A percentile compares a stretch with the other conserved stretches of the same genome.
Evolutionary conservation across 192 early-diverging fungal genomes (phyloP).

Genomic region (Dissophora ornata): DNA sequence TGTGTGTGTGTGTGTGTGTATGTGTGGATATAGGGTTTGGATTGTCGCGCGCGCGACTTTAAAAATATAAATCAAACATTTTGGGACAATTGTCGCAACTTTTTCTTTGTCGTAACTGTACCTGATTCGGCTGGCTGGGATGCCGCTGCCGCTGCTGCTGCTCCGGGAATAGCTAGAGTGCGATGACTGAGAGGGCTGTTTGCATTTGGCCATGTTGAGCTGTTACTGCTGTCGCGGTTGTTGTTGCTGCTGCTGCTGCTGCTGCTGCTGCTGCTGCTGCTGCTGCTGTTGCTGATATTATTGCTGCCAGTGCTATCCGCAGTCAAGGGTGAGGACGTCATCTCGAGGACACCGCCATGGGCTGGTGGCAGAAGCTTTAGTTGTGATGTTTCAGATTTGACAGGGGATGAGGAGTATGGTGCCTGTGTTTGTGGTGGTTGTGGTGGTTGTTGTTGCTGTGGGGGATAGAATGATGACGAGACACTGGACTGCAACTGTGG

Average conservation of each 20-base stretch:
- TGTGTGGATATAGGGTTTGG: too few relatives aligned
- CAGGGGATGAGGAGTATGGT: conserved; percentile 4
- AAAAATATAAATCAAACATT: too few relatives aligned
- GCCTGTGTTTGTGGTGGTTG: conserved; percentile 2
- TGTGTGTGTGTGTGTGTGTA: too few relatives aligned
- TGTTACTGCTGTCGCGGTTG: conserved; percentile 1
- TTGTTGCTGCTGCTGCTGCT: not conserved
- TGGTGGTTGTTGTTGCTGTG: not conserved
- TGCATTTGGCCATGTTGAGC: conserved; percentile 6
- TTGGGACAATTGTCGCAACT: conserved; percentile 8
- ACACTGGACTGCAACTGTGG: not conserved
- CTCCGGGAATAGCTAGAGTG: conserved; percentile 8
- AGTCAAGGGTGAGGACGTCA: not conserved
- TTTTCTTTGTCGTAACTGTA: not conserved
- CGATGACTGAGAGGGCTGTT: conserved; percentile 9
- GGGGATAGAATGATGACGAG: too few relatives aligned
- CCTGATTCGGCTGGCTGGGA: not conserved
- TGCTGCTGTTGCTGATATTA: not conserved
- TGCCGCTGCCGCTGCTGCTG: too few relatives aligned
- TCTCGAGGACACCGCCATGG: not conserved
- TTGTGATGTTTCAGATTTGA: conserved; percentile 1
- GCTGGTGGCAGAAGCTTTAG: not conserved
- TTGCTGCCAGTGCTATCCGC: not conserved
- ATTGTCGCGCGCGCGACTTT: too few relatives aligned
- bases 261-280: not conserved